Evolutionary conservation across 805 yeast genomes (phyloP).

Genomic region (Wickerhamiella dianesei): DNA sequence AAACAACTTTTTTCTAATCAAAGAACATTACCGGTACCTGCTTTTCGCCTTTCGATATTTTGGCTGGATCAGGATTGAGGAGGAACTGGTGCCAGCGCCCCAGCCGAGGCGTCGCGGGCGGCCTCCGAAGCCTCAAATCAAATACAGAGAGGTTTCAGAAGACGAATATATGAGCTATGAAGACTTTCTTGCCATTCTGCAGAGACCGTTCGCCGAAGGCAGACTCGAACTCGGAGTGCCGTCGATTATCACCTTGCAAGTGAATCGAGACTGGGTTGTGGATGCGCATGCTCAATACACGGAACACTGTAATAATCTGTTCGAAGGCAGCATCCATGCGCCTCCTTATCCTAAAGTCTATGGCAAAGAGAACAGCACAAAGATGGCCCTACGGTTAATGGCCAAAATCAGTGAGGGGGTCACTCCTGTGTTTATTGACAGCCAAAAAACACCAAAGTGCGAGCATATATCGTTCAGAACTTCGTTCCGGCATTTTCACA

Average conservation of each 20-base stretch:
- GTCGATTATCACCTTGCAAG: background rate
- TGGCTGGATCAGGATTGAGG: too few species aligned
- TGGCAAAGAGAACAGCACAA: background rate
- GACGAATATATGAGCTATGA: background rate
- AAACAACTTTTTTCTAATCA: slow-evolving; percentile 2
- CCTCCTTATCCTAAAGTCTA: too few species aligned
- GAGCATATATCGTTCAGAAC: slow-evolving; percentile 1
- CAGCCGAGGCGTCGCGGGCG: background rate
- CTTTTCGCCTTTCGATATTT: background rate
- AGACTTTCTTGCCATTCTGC: background rate
- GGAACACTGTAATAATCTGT: background rate
- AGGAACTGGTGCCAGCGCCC: background rate
- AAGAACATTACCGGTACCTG: slow-evolving; percentile 4
- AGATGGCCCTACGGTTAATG: background rate
- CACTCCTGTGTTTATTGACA: slow-evolving; percentile 4
- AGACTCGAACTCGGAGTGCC: background rate
- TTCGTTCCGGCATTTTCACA: background rate
- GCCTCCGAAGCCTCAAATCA: background rate
- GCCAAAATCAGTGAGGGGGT: background rate
- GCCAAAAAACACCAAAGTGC: slow-evolving; percentile 2
- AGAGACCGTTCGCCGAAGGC: background rate
- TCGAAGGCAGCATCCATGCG: background rate
- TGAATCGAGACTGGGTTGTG: background rate
- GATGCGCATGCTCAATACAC: background rate
- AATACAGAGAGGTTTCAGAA: background rate